Base-by-base conservation (phyloP, 2,329 filamentous ascomycete species). In the Paecilomyces sp. region DNA sequence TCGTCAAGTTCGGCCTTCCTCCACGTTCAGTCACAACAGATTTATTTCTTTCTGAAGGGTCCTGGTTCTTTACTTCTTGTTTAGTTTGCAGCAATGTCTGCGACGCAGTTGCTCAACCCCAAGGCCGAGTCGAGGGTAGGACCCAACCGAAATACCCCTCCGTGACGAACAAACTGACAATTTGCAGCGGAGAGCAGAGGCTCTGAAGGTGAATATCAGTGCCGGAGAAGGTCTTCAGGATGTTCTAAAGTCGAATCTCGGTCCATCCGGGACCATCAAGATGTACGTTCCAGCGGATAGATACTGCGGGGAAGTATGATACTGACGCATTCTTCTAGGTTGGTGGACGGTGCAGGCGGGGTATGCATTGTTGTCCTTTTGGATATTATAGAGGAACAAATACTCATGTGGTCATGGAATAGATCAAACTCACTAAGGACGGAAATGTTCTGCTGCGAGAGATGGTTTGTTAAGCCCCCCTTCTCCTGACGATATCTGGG, bases 381-480 rank as follows among this genome's bases (percentile, higher is more conserved):
- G 50, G 60, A 57, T 56, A 33, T 41, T 28, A 57, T 55, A 18
- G 22, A 61, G 25, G 58, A 15, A 47, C 9, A 6, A 56, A 58
- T 47, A 56, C 58, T 69, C 64, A 69, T 65, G 56, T 61, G 61
- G 9, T 61, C 65, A 31, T 63, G 61, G 69, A 62, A 73, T 68
- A 94, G 86, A 99, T 99, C 81, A 99, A 99, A 81, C 85, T 99
- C 75, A 99, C 94, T 69, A 99, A 99, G 79, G 94, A 99, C 79
- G 94, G 94, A 74, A 97, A 96, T 72, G 93, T 97, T 62, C 82
- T 88, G 66, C 71, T 88, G 68, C 83, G 84, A 70, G 85, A 88
- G 73, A 88, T 88, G 85, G 79, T 84, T 68, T 58, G 77, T 72
- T 51, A 64, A 58, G 28, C 61, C 56, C 28, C 55, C 50, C 41